Evolutionary conservation across 768 basidiomycete species (phyloP), one percentile per base, ranked within the genome.

Genomic region (Candolleomyces efflorescens): DNA sequence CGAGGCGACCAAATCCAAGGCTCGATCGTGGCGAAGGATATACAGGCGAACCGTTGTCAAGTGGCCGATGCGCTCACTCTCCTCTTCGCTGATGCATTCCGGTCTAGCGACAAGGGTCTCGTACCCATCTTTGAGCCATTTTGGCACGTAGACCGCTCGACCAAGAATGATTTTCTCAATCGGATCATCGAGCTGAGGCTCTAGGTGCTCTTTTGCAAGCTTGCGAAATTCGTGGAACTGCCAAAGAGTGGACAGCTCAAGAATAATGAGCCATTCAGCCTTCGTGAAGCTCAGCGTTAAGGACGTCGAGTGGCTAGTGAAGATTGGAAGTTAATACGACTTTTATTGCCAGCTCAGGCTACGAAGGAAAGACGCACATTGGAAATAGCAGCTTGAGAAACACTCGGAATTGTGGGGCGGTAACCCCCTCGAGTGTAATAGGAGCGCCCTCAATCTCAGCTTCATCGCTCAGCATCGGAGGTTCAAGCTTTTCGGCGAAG

Each of bases 61-160:
- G 56, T 64, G 54, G 52, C 62, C 39, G 49, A 56, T 26, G 24
- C 39, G 6, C 55, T 52, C 50, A 5, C 26, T 58, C 24, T 64
- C 60, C 7, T 55, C 44, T 32, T 61, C 60, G 2, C n/a, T 36
- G 38, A 64, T 58, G 2, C 43, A 49, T 2, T 32, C 24, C 0
- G 22, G 13, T 13, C 56, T 46, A 5, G 45, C 11, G 9, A 56
- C 51, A 2, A 64, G 23, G 10, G 17, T 5, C 37, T 32, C 15
- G 27, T 52, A 52, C 2, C 50, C 50, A 3, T 3, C 5, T 7
- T 15, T 13, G 5, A 54, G 23, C 53, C 53, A 54, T 9, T 68
- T 66, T 61, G 82, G 73, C 48, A 88, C 73, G 0, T 74, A 64
- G 65, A 80, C 79, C 15, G 72, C 63, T 55, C 82, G 80, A 56